Evolutionary conservation across 1,139 yeast genomes (phyloP), one percentile per base, ranked within the genome.

Genomic region (Pneumocystis sp.): DNA sequence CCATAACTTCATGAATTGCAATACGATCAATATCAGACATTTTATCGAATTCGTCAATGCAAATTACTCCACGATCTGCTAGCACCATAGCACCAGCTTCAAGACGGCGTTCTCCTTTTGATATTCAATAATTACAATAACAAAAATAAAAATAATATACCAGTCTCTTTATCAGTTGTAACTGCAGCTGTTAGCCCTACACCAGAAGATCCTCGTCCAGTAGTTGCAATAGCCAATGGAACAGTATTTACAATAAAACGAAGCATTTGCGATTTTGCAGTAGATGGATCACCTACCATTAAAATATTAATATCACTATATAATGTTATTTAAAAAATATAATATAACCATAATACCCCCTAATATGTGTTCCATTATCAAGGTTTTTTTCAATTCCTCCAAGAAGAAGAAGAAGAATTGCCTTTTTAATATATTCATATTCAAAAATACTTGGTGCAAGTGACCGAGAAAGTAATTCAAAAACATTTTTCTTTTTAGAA

Each of bases 41-140:
- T 76, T 93, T 93, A 78, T 93, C 98, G 73, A 93, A 93, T 79
- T 93, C 98, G 80, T 93, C 98, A 73, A 93, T 95, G 82, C 98
- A 93, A 61, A 93, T 97, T 68, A 95, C 82, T 70, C 99, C 99
- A 71, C 97, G 81, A 76, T 93, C 98, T 12, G 97, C 99, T 69
- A 95, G 79, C 62, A 93, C 98, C 98, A 93, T 93, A 2, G 99
- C 99, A 80, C 99, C 99, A 0, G 98, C 99, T 76, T 95, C 98
- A 70, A 93, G 79, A 71, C 96, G 82, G 73, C 97, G 82, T 78
- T 93, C 99, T 65, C 98, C 98, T 50, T 50, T 29, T 12, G 21
- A 50, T 50, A 40, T 50, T 50, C 2, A 50, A 12, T 25, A 21
- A 21, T 25, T 50, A 25, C 7, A 50, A 19, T 25, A 25, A 50